A percentile compares a stretch with the other conserved stretches of the same genome.
phyloP scores from a whole-genome alignment of 2,329 filamentous ascomycete genomes.

The Alternaria brassicae region DNA sequence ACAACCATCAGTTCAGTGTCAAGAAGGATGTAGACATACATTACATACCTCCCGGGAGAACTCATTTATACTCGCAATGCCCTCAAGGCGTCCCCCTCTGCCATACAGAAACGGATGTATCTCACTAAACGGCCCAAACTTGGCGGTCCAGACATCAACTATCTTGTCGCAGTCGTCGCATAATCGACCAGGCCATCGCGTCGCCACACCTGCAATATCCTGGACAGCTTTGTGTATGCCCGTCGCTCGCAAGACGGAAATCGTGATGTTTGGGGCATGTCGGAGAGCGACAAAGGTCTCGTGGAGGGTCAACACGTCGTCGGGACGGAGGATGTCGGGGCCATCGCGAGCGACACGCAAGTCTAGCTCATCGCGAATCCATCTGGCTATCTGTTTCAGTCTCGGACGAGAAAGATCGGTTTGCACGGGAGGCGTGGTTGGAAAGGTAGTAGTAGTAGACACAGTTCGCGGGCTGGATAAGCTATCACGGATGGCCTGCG shows the following conservation, averaged over 20 bases:
- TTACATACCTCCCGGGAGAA: constrained; percentile 47
- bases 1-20: neutral
- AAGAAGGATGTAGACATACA: neutral
- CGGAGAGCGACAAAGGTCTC: constrained; percentile 48
- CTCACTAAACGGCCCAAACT: constrained; percentile 49
- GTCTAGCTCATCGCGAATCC: constrained; percentile 59
- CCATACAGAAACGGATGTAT: constrained; percentile 54
- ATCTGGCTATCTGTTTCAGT: constrained; percentile 49
- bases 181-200: constrained; percentile 56
- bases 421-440: constrained; percentile 13
- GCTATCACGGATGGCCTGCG: neutral
- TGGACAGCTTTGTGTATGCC: constrained; percentile 57
- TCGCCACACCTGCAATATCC: constrained; percentile 54
- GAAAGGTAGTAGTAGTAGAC: constrained; percentile 1
- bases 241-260: constrained; percentile 51
- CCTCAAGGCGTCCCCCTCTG: constrained; percentile 53
- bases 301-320: constrained; percentile 55
- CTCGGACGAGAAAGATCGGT: constrained; percentile 34
- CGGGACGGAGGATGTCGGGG: constrained; percentile 51
- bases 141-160: constrained; percentile 48
- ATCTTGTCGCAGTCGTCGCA: constrained; percentile 56
- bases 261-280: constrained; percentile 33
- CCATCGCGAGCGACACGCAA: constrained; percentile 55
- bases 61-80: constrained; percentile 50
- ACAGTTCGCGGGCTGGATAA: constrained; percentile 1